These are phyloP conservation scores for Phaseolus coccineus DNA, from an alignment of 331 rosid species.

Conservation along the genomic window DNA sequence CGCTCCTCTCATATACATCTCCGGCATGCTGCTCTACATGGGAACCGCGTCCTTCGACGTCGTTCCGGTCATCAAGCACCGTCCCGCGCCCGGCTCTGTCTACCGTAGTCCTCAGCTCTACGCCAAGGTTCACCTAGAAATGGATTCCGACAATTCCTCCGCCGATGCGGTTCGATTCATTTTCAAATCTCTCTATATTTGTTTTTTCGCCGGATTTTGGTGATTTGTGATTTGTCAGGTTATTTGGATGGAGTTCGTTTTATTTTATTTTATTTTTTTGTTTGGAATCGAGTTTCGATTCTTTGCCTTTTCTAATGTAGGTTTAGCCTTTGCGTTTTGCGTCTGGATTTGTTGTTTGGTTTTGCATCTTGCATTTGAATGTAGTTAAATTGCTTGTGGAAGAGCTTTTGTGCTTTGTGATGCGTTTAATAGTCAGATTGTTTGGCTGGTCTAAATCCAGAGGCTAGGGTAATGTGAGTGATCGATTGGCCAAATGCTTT, in stretches of 20 bases:
- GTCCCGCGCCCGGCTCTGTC: slow-evolving; percentile 80
- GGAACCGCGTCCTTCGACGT: slow-evolving; percentile 94
- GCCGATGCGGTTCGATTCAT: slow-evolving; percentile 80
- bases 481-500: not conserved
- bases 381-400: slow-evolving; percentile 3
- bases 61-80: slow-evolving; percentile 84
- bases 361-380: not conserved
- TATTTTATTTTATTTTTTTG: slow-evolving; percentile 1
- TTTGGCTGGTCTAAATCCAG: slow-evolving; percentile 8
- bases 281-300: slow-evolving; percentile 1
- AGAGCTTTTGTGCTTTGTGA: slow-evolving; percentile 7
- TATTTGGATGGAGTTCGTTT: not conserved
- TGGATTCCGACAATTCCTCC: slow-evolving; percentile 89
- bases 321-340: not conserved
- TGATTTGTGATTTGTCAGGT: not conserved
- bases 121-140: slow-evolving; percentile 73
- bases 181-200: slow-evolving; percentile 29
- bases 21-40: slow-evolving; percentile 96
- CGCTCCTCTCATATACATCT: slow-evolving; percentile 93
- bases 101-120: slow-evolving; percentile 92
- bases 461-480: slow-evolving; percentile 1
- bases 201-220: not conserved
- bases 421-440: slow-evolving; percentile 27
- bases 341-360: not conserved
- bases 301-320: slow-evolving; percentile 13